Percentiles rank a stretch among this genome's conserved stretches.
Conservation (phyloP, 495 filamentous ascomycete species). For the Aspergillus panamensis region DNA sequence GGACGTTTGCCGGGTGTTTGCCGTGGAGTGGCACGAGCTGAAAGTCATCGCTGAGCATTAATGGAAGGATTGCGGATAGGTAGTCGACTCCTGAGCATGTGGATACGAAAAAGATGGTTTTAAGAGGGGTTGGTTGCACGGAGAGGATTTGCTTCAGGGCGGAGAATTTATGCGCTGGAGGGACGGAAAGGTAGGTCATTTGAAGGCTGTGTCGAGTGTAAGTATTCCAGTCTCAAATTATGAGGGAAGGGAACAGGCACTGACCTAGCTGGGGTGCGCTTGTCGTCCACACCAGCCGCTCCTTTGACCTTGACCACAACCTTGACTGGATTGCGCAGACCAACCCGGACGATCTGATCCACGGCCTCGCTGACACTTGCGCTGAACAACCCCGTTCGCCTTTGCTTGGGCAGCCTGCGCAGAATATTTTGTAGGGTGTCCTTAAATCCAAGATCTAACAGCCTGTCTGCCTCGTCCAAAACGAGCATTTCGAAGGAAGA, state of each 20-base stretch:
- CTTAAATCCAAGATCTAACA: conserved; percentile 94
- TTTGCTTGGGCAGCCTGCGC: conserved; percentile 81
- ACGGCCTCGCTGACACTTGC: conserved; percentile 90
- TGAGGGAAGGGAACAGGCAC: neutral
- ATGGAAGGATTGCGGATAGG: conserved; percentile 71
- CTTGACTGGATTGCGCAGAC: conserved; percentile 89
- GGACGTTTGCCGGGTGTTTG: conserved; percentile 75
- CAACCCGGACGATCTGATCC: conserved; percentile 86
- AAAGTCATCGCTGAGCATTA: conserved; percentile 56
- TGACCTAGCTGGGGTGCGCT: conserved; percentile 75
- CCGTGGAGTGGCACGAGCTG: conserved; percentile 80
- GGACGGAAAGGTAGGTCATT: conserved; percentile 78
- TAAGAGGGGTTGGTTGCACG: conserved; percentile 66
- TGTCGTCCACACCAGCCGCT: conserved; percentile 69
- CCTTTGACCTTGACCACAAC: conserved; percentile 88
- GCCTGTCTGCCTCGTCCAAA: conserved; percentile 88
- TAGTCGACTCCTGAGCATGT: conserved; percentile 97
- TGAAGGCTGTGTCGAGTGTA: conserved; percentile 54
- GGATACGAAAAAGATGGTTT: conserved; percentile 90
- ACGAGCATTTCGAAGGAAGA: conserved; percentile 88
- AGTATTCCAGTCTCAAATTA: conserved; percentile 1
- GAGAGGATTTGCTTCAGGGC: conserved; percentile 67
- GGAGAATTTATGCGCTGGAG: conserved; percentile 72
- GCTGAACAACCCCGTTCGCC: conserved; percentile 90
- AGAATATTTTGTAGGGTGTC: conserved; percentile 84